These are phyloP conservation scores for Achlya hypogyna DNA, from an alignment of 352 stramenopile genomes.

Conservation along the genomic window DNA sequence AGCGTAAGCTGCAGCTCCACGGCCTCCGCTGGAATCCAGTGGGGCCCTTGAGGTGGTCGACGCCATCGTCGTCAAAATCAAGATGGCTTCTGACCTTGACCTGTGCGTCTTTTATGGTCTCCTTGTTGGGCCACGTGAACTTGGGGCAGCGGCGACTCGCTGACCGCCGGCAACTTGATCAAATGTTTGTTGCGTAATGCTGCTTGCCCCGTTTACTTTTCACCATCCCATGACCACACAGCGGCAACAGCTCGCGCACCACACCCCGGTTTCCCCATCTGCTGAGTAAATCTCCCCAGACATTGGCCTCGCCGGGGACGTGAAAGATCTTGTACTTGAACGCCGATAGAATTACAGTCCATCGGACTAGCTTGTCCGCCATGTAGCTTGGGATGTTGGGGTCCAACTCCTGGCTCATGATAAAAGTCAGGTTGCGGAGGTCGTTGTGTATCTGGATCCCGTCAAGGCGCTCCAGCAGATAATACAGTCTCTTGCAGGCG, in stretches of 20 bases:
- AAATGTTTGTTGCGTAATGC: no score
- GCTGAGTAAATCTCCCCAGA: conserved; percentile 30
- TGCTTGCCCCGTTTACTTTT: no score
- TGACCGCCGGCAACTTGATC: background rate
- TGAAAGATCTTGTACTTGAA: conserved; percentile 27
- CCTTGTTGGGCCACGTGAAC: background rate
- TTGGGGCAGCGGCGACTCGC: background rate
- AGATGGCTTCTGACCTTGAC: background rate
- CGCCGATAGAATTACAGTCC: conserved; percentile 17
- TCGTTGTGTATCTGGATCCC: conserved; percentile 22
- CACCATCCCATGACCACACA: background rate
- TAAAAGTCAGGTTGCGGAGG: conserved; percentile 24
- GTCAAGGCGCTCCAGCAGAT: conserved; percentile 17
- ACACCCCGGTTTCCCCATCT: conserved; percentile 17
- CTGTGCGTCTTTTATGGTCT: background rate
- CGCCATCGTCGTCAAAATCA: background rate
- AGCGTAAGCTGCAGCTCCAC: conserved; percentile 20
- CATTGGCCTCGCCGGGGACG: conserved; percentile 26
- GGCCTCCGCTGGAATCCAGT: conserved; percentile 6
- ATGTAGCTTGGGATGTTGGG: conserved; percentile 20
- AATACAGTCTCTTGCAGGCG: conserved; percentile 22
- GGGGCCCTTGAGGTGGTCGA: background rate
- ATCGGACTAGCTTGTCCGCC: conserved; percentile 27
- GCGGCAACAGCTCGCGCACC: background rate
- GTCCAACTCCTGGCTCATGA: conserved; percentile 15